These are phyloP conservation scores for Cryphonectria naterciae DNA, from an alignment of 2,329 filamentous ascomycete species.

Conservation along the genomic window DNA sequence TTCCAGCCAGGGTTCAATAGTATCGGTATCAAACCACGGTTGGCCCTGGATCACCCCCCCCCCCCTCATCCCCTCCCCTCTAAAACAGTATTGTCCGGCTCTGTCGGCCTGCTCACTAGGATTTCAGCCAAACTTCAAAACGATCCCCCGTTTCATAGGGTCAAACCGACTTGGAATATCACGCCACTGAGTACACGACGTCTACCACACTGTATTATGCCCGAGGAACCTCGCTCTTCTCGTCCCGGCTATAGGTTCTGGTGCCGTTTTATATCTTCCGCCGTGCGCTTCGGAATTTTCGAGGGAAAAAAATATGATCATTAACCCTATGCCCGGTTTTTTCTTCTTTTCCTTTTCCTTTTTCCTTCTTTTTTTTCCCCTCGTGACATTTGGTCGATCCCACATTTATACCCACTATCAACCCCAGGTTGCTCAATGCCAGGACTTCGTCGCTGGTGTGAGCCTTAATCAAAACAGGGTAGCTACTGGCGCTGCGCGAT, in stretches of 20 bases:
- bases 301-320: no score
- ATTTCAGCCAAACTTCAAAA: slow-evolving; percentile 20
- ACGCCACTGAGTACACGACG: neutral
- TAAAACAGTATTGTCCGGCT: neutral
- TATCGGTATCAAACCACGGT: neutral
- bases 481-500: neutral
- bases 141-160: slow-evolving; percentile 21
- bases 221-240: neutral
- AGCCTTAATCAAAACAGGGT: neutral
- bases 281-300: neutral
- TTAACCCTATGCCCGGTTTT: neutral
- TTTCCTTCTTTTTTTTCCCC: neutral
- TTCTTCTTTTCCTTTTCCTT: neutral
- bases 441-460: neutral
- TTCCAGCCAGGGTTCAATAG: neutral
- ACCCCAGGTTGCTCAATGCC: neutral
- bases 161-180: slow-evolving; percentile 3
- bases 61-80: no score
- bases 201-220: slow-evolving; percentile 9
- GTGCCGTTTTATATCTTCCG: neutral
- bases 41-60: neutral
- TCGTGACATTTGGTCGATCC: neutral
- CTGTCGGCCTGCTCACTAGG: neutral
- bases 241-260: neutral
- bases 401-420: neutral